These are phyloP conservation scores for Curvularia spicifera DNA, from an alignment of 2,329 filamentous ascomycete species.

Conservation along the genomic window DNA sequence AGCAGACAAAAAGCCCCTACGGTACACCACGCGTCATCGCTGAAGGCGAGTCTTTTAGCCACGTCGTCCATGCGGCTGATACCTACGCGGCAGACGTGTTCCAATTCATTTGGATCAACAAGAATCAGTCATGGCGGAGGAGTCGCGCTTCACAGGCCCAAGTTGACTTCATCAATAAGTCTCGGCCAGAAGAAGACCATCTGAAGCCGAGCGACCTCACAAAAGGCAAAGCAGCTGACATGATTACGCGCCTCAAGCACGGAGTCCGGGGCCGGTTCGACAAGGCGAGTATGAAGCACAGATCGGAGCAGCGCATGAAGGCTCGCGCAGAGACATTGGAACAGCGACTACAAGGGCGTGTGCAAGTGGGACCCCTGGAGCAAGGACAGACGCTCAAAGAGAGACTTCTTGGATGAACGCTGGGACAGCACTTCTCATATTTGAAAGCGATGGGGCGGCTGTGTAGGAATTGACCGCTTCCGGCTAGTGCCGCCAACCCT, in stretches of 20 bases:
- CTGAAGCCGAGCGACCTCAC: constrained; percentile 66
- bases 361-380: constrained; percentile 57
- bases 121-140: constrained; percentile 72
- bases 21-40: constrained; percentile 73
- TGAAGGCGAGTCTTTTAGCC: constrained; percentile 68
- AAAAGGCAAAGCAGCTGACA: constrained; percentile 82
- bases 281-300: constrained; percentile 46
- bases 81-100: constrained; percentile 75
- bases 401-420: constrained; percentile 10
- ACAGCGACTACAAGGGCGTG: constrained; percentile 51
- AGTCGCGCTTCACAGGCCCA: constrained; percentile 66
- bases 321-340: constrained; percentile 58
- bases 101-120: constrained; percentile 69
- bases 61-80: constrained; percentile 84
- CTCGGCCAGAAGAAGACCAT: constrained; percentile 62
- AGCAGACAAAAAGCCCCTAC: constrained; percentile 61
- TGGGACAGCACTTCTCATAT: neutral
- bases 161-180: constrained; percentile 72
- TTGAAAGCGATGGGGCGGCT: neutral
- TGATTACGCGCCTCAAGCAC: constrained; percentile 91
- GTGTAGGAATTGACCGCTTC: neutral
- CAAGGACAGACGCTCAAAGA: constrained; percentile 15
- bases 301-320: constrained; percentile 30
- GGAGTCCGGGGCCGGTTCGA: constrained; percentile 69
- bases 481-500: constrained; percentile 2